These are phyloP conservation scores for Strigomonas culicis DNA, from an alignment of 208 protist species.

Conservation along the genomic window DNA sequence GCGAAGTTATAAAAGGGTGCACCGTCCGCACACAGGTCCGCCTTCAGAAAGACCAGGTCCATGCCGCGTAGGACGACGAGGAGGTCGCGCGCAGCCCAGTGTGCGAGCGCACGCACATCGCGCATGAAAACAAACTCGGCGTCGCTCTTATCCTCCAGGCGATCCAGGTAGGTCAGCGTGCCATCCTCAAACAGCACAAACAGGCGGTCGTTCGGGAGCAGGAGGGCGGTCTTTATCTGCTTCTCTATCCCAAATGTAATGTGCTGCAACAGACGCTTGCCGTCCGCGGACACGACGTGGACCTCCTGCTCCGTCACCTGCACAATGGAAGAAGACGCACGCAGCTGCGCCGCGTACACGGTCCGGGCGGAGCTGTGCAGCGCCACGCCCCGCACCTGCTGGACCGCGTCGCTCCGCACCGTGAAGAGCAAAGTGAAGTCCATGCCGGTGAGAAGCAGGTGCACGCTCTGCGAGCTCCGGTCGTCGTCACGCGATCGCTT, in stretches of 20 bases:
- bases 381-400: constrained; percentile 64
- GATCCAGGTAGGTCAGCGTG: background rate
- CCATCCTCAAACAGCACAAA: constrained; percentile 3
- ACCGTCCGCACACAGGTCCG: constrained; percentile 7
- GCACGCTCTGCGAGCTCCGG: background rate
- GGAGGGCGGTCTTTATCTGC: background rate
- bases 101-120: constrained; percentile 33
- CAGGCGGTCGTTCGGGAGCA: background rate
- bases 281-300: constrained; percentile 56
- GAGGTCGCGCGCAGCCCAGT: constrained; percentile 21
- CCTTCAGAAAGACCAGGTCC: constrained; percentile 38
- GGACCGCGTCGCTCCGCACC: constrained; percentile 59
- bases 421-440: constrained; percentile 76
- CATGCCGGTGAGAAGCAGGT: constrained; percentile 63
- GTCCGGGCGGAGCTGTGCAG: constrained; percentile 48
- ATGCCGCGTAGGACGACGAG: constrained; percentile 35
- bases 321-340: constrained; percentile 47
- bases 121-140: constrained; percentile 5
- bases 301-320: constrained; percentile 78
- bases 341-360: constrained; percentile 45
- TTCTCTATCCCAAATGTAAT: constrained; percentile 11
- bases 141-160: background rate
- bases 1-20: constrained; percentile 45
- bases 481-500: background rate
- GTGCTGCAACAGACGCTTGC: constrained; percentile 32